Conservation (phyloP, 1,139 yeast genomes). For the Candida anutae region DNA sequence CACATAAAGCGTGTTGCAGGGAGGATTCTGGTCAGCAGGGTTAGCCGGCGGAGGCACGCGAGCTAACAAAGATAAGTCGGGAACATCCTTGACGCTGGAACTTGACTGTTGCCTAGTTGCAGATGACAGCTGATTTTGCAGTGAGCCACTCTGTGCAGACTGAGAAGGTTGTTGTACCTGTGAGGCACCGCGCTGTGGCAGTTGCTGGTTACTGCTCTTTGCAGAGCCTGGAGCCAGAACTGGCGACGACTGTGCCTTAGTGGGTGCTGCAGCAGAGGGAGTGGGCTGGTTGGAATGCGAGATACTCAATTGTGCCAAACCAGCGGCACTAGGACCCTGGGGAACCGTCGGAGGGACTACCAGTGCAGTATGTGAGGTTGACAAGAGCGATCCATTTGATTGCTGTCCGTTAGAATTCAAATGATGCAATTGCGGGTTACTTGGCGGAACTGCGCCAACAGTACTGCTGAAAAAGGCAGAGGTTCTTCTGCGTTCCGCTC, state of each 20-base stretch:
- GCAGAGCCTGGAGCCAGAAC: neutral
- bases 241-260: neutral
- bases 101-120: slow-evolving; percentile 2
- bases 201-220: neutral
- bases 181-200: slow-evolving; percentile 1
- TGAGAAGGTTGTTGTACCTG: slow-evolving; percentile 7
- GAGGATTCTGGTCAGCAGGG: slow-evolving; percentile 98
- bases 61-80: slow-evolving; percentile 65
- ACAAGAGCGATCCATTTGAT: slow-evolving; percentile 5
- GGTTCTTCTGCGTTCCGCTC: slow-evolving; percentile 23
- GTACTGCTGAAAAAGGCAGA: slow-evolving; percentile 26
- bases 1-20: slow-evolving; percentile 92
- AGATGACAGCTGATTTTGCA: slow-evolving; percentile 2
- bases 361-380: slow-evolving; percentile 3
- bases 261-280: neutral
- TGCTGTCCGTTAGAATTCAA: slow-evolving; percentile 4
- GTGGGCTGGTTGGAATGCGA: slow-evolving; percentile 1
- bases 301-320: slow-evolving; percentile 4
- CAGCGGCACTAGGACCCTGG: slow-evolving; percentile 13
- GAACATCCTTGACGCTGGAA: slow-evolving; percentile 34
- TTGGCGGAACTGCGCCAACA: neutral
- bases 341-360: too few species aligned
- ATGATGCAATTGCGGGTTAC: slow-evolving; percentile 7
- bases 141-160: slow-evolving; percentile 8
- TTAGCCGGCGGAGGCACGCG: slow-evolving; percentile 94